A percentile compares a stretch with the other conserved stretches of the same genome.
phyloP scores from a whole-genome alignment of 2,329 filamentous ascomycete genomes.

The Penicillium sp. region DNA sequence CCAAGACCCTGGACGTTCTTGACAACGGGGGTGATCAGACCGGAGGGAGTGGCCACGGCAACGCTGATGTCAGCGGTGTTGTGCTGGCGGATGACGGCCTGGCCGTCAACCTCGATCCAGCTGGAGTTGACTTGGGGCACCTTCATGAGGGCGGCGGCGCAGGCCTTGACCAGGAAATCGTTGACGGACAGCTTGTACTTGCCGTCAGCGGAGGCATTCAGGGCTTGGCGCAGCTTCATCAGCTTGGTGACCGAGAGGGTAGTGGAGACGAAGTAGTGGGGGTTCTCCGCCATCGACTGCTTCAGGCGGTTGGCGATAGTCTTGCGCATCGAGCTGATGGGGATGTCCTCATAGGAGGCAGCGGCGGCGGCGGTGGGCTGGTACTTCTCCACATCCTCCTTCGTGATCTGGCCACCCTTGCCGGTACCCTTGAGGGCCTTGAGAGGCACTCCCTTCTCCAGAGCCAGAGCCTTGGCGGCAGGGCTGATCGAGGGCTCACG shows the following conservation, averaged over 20 bases:
- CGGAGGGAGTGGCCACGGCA: constrained; percentile 86
- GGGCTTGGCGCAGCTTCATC: constrained; percentile 87
- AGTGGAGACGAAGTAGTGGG: constrained; percentile 95
- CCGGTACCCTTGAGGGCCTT: constrained; percentile 82
- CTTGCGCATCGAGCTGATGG: constrained; percentile 93
- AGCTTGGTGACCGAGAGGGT: constrained; percentile 92
- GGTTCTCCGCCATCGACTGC: constrained; percentile 88
- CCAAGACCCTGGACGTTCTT: constrained; percentile 83
- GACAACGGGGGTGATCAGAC: constrained; percentile 97
- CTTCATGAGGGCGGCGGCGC: constrained; percentile 83
- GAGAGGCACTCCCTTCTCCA: constrained; percentile 78
- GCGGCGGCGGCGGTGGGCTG: constrained; percentile 58
- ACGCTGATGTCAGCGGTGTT: constrained; percentile 92
- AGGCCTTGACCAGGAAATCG: constrained; percentile 98
- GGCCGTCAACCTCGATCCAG: constrained; percentile 77
- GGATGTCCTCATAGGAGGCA: constrained; percentile 76
- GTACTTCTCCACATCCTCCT: constrained; percentile 89
- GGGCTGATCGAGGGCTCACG: constrained; percentile 72
- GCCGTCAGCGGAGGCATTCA: constrained; percentile 85
- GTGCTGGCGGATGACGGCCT: constrained; percentile 82
- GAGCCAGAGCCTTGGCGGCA: constrained; percentile 75
- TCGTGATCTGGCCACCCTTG: constrained; percentile 80
- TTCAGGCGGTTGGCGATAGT: constrained; percentile 89
- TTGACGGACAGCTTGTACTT: constrained; percentile 99
- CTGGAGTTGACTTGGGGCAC: constrained; percentile 94